These are phyloP conservation scores for Saccharomycopsis sp. DNA, from an alignment of 805 yeast genomes.

Conservation along the genomic window DNA sequence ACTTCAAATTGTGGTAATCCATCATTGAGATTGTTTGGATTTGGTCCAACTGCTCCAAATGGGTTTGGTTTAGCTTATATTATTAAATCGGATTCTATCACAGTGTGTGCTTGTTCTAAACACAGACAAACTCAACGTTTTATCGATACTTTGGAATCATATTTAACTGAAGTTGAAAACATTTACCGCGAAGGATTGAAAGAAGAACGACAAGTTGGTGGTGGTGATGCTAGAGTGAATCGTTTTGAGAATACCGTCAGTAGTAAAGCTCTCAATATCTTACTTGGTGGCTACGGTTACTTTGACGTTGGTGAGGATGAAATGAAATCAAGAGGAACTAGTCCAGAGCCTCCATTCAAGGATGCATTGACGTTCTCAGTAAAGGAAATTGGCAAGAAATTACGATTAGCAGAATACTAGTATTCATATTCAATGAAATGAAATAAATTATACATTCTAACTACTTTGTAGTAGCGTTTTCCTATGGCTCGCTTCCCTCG, in stretches of 20 bases:
- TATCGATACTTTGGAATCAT: slow-evolving; percentile 58
- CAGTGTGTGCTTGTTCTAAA: slow-evolving; percentile 79
- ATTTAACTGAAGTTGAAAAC: slow-evolving; percentile 50
- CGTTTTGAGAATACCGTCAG: slow-evolving; percentile 12
- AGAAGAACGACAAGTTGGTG: slow-evolving; percentile 1
- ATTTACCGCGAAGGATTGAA: slow-evolving; percentile 32
- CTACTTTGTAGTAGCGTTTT: too few species aligned
- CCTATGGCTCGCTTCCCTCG: too few species aligned
- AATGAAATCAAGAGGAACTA: slow-evolving; percentile 40
- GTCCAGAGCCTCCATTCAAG: slow-evolving; percentile 14
- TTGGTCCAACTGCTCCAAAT: slow-evolving; percentile 83
- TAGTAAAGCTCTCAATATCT: slow-evolving; percentile 29
- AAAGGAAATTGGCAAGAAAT: slow-evolving; percentile 11
- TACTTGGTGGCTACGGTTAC: slow-evolving; percentile 83
- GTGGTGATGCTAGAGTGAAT: slow-evolving; percentile 23
- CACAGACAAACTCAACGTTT: slow-evolving; percentile 83
- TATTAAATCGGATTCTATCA: slow-evolving; percentile 69
- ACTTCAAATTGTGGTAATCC: slow-evolving; percentile 93
- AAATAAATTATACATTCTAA: too few species aligned
- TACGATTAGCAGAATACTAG: slow-evolving; percentile 15
- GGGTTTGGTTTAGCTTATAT: slow-evolving; percentile 94
- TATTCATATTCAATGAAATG: not conserved
- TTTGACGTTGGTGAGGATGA: slow-evolving; percentile 67
- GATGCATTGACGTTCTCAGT: not conserved
- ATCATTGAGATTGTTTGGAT: slow-evolving; percentile 78